Evolutionary conservation across 2,329 filamentous ascomycete species (phyloP).

Genomic region (Byssothecium circinans): DNA sequence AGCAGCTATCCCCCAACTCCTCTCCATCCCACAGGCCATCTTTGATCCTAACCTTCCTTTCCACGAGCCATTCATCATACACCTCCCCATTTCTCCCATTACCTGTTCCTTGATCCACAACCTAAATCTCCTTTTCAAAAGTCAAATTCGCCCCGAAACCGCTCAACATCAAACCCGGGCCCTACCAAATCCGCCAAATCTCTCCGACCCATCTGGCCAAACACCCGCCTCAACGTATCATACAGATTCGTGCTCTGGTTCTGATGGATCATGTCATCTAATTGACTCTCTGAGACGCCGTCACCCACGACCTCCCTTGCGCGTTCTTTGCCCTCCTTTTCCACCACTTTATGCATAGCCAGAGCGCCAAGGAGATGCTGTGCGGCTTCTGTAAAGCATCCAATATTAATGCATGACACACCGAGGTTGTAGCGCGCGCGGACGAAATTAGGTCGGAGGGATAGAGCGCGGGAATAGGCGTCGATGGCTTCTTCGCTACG

Average conservation of each 20-base stretch:
- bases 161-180: constrained; percentile 85
- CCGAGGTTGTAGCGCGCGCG: constrained; percentile 95
- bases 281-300: constrained; percentile 66
- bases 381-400: constrained; percentile 89
- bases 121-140: constrained; percentile 57
- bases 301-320: constrained; percentile 75
- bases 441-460: constrained; percentile 92
- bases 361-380: constrained; percentile 89
- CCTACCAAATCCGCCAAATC: constrained; percentile 88
- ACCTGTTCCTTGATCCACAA: not conserved
- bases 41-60: constrained; percentile 17
- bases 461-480: constrained; percentile 90
- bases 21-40: constrained; percentile 12
- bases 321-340: constrained; percentile 79
- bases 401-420: constrained; percentile 96
- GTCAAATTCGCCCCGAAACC: constrained; percentile 88
- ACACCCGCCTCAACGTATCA: constrained; percentile 91
- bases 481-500: constrained; percentile 94
- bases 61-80: constrained; percentile 21
- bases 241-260: constrained; percentile 97
- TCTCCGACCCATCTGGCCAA: constrained; percentile 88
- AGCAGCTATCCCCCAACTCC: constrained; percentile 33
- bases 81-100: not conserved
- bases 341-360: constrained; percentile 92
- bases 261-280: constrained; percentile 88